Conservation (phyloP, 164 flowering plant genomes). For the Sextonia rubra region DNA sequence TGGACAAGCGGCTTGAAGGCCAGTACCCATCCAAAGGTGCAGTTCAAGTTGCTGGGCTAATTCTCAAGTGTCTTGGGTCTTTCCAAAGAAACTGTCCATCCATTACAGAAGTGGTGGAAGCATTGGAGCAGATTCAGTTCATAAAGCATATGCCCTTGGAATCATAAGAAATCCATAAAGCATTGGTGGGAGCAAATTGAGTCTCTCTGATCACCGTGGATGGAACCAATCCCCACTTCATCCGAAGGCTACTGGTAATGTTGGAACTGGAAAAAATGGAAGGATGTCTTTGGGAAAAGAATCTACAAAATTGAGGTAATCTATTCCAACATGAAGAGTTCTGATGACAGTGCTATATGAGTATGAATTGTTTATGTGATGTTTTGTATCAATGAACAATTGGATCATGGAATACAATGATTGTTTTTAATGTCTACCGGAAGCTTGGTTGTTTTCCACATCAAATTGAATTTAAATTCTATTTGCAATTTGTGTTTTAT, state of each 20-base stretch:
- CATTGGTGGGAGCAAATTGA: no score
- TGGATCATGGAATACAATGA: neutral
- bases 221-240: no score
- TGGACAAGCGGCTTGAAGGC: constrained; percentile 60
- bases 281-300: no score
- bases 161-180: no score
- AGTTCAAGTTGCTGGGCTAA: constrained; percentile 47
- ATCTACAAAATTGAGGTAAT: no score
- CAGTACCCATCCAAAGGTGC: constrained; percentile 54
- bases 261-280: no score
- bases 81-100: constrained; percentile 66
- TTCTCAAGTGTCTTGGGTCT: constrained; percentile 45
- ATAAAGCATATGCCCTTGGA: no score
- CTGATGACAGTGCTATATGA: neutral
- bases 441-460: neutral
- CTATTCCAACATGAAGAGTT: no score
- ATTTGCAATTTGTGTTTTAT: no score
- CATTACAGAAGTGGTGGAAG: constrained; percentile 64
- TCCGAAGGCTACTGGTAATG: no score
- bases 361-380: no score
- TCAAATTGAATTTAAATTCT: no score
- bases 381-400: neutral
- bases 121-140: constrained; percentile 41
- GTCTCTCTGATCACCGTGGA: neutral
- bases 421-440: neutral